Percentiles rank a stretch among this genome's conserved stretches.
These are phyloP conservation scores for Cutaneotrichosporon cyanovorans DNA, from an alignment of 1,284 basidiomycete species.

Conservation along the genomic window DNA sequence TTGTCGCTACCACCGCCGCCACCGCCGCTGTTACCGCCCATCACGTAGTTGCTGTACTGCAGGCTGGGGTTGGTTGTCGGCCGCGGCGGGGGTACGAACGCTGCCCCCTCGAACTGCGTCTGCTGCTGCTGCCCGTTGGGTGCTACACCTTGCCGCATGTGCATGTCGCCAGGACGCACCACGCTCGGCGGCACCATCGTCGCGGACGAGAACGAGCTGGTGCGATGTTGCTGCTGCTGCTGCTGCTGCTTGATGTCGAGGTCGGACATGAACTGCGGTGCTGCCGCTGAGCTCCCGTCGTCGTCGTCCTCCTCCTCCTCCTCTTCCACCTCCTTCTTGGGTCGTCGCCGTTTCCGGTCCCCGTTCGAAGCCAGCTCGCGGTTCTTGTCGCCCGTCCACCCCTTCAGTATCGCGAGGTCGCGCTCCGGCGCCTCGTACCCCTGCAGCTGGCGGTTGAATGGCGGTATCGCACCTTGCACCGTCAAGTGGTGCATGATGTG, in stretches of 20 bases:
- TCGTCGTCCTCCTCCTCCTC: conserved; percentile 9
- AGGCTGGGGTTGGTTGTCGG: too few species aligned
- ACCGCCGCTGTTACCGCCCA: too few species aligned
- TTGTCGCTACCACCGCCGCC: not conserved
- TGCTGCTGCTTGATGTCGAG: not conserved
- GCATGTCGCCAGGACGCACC: conserved; percentile 13
- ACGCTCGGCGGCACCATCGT: conserved; percentile 3
- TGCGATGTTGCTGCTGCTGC: not conserved
- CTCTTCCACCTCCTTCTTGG: conserved; percentile 10
- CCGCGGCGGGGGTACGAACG: too few species aligned
- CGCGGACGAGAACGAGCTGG: not conserved
- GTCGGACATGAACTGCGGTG: too few species aligned
- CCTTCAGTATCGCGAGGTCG: conserved; percentile 23
- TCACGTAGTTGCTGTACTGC: too few species aligned
- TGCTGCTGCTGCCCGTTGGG: too few species aligned
- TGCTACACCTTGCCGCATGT: too few species aligned
- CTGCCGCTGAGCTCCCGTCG: not conserved
- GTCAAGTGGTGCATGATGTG: conserved; percentile 33
- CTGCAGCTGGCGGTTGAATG: conserved; percentile 16
- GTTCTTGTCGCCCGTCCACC: conserved; percentile 23
- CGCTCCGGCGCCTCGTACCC: conserved; percentile 29
- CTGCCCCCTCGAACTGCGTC: too few species aligned
- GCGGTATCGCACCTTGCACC: conserved; percentile 23
- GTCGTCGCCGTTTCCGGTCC: conserved; percentile 7
- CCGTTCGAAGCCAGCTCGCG: conserved; percentile 10